These are phyloP conservation scores for Kwoniella botswanensis DNA, from an alignment of 768 basidiomycete genomes.

Conservation along the genomic window DNA sequence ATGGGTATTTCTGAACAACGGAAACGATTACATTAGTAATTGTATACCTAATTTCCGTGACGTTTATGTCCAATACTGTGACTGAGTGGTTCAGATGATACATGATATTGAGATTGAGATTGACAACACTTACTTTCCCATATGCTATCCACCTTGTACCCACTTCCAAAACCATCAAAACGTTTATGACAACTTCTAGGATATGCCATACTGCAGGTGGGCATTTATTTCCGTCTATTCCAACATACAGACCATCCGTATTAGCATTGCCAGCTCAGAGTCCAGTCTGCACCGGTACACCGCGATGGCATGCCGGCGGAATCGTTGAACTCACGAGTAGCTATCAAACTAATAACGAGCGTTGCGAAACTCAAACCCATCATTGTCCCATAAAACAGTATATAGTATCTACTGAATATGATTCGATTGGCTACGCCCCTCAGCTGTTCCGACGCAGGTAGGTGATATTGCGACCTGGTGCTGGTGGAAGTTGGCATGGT, in stretches of 20 bases:
- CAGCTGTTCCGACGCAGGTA: constrained; percentile 51
- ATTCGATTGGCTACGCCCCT: constrained; percentile 57
- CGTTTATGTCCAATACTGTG: no score
- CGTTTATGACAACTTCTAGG: constrained; percentile 58
- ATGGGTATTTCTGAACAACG: constrained; percentile 51
- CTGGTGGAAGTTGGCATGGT: constrained; percentile 1
- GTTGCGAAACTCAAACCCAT: constrained; percentile 56
- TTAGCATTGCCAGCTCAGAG: neutral
- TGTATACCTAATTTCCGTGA: no score
- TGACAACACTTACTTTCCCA: constrained; percentile 72
- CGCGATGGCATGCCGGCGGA: no score
- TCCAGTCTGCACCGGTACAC: no score
- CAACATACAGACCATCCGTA: neutral
- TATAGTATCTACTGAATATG: constrained; percentile 57
- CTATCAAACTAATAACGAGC: constrained; percentile 53
- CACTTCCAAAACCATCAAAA: constrained; percentile 92
- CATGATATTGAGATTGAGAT: neutral
- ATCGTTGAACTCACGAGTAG: constrained; percentile 39
- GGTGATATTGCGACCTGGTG: constrained; percentile 48
- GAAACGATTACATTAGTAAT: neutral
- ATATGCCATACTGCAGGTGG: constrained; percentile 56
- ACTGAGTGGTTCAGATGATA: neutral
- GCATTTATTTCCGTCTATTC: constrained; percentile 42
- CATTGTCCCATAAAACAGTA: constrained; percentile 57
- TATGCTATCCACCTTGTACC: constrained; percentile 88